Conservation (phyloP, 495 filamentous ascomycete species). For the Trypethelium eluteriae region DNA sequence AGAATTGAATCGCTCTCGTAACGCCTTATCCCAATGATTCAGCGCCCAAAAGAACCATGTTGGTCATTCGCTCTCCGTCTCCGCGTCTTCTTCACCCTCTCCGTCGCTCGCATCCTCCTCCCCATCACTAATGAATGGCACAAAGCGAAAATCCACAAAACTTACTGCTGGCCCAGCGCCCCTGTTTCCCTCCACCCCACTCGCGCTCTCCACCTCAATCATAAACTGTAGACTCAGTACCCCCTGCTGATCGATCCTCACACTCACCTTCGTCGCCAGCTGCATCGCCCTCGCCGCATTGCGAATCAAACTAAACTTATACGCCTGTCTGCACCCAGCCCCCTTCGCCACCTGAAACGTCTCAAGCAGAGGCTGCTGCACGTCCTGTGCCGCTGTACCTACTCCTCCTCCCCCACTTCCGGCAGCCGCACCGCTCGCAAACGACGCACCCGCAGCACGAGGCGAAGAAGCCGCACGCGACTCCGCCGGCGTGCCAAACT, state of each 20-base stretch:
- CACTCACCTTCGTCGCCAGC: slow-evolving; percentile 82
- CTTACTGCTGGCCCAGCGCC: slow-evolving; percentile 40
- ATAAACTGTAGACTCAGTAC: slow-evolving; percentile 95
- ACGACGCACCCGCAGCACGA: neutral
- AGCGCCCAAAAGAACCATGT: neutral
- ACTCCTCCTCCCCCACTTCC: slow-evolving; percentile 38
- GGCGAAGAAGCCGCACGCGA: neutral
- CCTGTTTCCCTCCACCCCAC: slow-evolving; percentile 27
- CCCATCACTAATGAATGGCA: slow-evolving; percentile 54
- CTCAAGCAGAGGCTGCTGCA: slow-evolving; percentile 48
- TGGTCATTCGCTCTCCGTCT: slow-evolving; percentile 18
- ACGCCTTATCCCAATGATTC: neutral
- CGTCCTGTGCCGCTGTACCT: slow-evolving; percentile 30
- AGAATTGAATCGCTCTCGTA: no score
- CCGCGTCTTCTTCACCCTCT: slow-evolving; percentile 29
- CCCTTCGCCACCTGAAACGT: slow-evolving; percentile 56
- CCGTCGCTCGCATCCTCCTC: slow-evolving; percentile 48
- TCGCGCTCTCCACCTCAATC: slow-evolving; percentile 64
- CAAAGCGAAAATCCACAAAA: slow-evolving; percentile 74
- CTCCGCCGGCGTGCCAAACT: slow-evolving; percentile 53
- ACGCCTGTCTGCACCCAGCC: slow-evolving; percentile 47
- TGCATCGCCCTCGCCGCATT: slow-evolving; percentile 81
- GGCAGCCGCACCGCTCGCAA: neutral
- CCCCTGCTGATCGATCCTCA: slow-evolving; percentile 77
- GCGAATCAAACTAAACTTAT: slow-evolving; percentile 78